Base-by-base conservation (phyloP, 371 early-diverging fungal species). In the Lichtheimia ramosa region DNA sequence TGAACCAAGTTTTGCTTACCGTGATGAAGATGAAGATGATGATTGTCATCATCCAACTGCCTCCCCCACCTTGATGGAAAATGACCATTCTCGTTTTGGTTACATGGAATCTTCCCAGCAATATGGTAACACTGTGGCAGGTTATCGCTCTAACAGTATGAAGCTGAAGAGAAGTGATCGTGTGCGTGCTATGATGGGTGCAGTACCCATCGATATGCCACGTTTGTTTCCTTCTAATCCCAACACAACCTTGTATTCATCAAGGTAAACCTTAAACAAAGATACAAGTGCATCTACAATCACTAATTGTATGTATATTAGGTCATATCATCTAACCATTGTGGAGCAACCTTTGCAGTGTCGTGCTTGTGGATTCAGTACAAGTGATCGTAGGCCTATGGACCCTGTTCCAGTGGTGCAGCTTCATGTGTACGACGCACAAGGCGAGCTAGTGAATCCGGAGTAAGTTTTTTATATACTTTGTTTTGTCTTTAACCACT, bases 401-500 rank as follows among this genome's bases (percentile, higher is more conserved):
- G 90, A 90, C 63, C 92, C 90, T 15, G 89, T 88, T 5, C 89
- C 89, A 5, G 81, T 89, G 23, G 75, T 84, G 25, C 75, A 72
- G 48, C 73, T 87, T 10, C 23, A 20, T 14, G 58, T 68, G 15
- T 24, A 24, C 16, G 34, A 34, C 34, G 54, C 69, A 15, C 18
- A 59, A 13, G 56, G 63, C 15, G 52, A 54, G 20, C 54, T 39
- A 28, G 59, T 59, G 16, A 54, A 56, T 43, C 43, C 40, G 43
- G 56, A 55, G 56, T 55, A 55, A 41, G 56, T 27, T 24, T 39
- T 16, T 20, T 15, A 18, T 49, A 7, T 41, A 43, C 23, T 24
- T 20, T 28, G 18, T 58, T 13, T 34, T 25, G n/a, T 43, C 18
- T 42, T 43, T 23, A 23, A 34, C 10, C 34, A 34, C 34, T 34